phyloP scores from a whole-genome alignment of 78 protist genomes.

The Creolimax fragrantissima region DNA sequence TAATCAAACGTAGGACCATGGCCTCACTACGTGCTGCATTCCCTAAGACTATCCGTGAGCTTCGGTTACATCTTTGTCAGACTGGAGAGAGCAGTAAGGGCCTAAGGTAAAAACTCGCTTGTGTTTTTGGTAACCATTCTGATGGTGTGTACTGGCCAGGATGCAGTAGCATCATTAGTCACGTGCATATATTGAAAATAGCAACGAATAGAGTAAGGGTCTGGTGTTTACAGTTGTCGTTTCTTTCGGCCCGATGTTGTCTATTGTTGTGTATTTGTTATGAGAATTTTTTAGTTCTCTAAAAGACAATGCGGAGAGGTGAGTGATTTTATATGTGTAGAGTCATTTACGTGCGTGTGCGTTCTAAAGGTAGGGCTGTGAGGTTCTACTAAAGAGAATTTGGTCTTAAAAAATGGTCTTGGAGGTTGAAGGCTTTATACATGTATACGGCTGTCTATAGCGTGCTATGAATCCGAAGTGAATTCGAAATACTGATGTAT shows the following conservation, averaged over 20 bases:
- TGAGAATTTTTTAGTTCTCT: not conserved
- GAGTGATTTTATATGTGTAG: not conserved
- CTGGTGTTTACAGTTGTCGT: too few relatives aligned
- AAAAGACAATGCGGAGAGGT: not conserved
- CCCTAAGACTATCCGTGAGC: not conserved
- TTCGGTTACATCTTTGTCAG: not conserved
- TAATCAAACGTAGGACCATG: too few relatives aligned
- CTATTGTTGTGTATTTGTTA: not conserved
- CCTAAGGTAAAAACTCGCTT: not conserved
- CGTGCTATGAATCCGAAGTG: too few relatives aligned
- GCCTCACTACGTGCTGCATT: not conserved
- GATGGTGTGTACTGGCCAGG: not conserved
- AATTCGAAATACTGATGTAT: too few relatives aligned
- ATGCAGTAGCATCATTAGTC: not conserved
- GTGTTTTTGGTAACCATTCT: too few relatives aligned
- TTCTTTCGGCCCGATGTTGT: not conserved
- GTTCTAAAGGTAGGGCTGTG: not conserved
- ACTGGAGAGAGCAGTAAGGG: not conserved
- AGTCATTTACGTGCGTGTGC: not conserved
- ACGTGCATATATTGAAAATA: not conserved
- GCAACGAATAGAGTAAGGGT: too few relatives aligned
- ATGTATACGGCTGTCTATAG: not conserved
- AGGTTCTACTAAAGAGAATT: not conserved
- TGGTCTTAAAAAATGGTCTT: not conserved
- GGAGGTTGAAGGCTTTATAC: not conserved